These are phyloP conservation scores for Solanum pennellii DNA, from an alignment of 257 asterid genomes.

Conservation along the genomic window DNA sequence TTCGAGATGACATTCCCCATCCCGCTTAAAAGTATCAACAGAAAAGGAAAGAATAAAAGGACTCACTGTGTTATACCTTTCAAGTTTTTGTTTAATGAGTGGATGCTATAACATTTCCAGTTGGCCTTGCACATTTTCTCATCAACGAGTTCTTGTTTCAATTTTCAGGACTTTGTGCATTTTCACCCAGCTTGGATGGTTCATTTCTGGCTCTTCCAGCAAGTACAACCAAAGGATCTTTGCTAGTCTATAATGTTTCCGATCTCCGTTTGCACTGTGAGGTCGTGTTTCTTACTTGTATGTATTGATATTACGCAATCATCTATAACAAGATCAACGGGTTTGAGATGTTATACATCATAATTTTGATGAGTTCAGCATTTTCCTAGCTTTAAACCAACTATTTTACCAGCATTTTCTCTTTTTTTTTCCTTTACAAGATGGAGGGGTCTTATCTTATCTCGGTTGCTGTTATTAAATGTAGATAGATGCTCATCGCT, in stretches of 20 bases:
- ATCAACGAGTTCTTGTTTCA: background rate
- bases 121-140: background rate
- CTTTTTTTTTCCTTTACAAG: background rate
- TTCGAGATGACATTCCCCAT: background rate
- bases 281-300: slow-evolving; percentile 28
- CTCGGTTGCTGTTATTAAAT: slow-evolving; percentile 2
- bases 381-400: background rate
- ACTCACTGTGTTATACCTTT: background rate
- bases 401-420: background rate
- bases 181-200: slow-evolving; percentile 57
- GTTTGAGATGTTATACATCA: background rate
- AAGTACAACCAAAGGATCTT: slow-evolving; percentile 71
- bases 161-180: slow-evolving; percentile 78
- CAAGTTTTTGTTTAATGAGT: background rate
- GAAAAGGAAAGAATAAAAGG: background rate
- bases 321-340: background rate
- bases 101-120: background rate
- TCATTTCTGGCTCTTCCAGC: slow-evolving; percentile 94
- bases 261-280: slow-evolving; percentile 79
- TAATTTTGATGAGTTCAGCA: background rate
- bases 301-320: background rate
- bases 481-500: slow-evolving; percentile 95
- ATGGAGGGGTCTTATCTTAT: background rate
- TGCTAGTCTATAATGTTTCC: slow-evolving; percentile 64
- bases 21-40: background rate